Base-by-base conservation (phyloP, 805 yeast species). In the Teunomyces cretensis region DNA sequence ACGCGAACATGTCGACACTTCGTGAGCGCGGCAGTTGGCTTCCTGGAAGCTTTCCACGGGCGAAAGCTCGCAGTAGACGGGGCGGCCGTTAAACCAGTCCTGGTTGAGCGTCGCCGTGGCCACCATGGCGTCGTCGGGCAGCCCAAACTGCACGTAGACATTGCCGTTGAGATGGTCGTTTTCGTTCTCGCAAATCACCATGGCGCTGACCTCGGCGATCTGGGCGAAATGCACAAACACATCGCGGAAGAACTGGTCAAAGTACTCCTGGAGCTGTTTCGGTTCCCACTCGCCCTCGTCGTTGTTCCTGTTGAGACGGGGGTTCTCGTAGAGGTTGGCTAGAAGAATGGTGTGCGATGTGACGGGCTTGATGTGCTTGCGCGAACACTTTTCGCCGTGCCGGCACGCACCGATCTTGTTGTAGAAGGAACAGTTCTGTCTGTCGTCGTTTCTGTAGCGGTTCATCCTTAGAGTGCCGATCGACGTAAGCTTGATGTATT, bases 401-500 rank as follows among this genome's bases (percentile, higher is more conserved):
- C 97, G 75, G 57, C 98, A 91, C 0, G 96, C 95, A 0, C 98
- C 98, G 26, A 89, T 87, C 60, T 85, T 88, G 50, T 76, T 72
- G 59, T 83, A 89, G 60, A 90, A 90, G 31, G 80, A 70, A 52
- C 84, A 79, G 24, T 30, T 31, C 9, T 17, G 12, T 12, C 49
- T 31, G 32, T 49, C 52, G 33, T 46, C 49, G 16, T 33, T 12
- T 27, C 32, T 27, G 30, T 33, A 27, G 24, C 32, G 41, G 22
- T 33, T 30, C 44, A 41, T 41, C 14, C 7, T 6, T 3, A 15
- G 22, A 14, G 26, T 4, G 22, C n/a, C n/a, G n/a, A n/a, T n/a
- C n/a, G 26, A 33, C 26, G 37, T n/a, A n/a, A n/a, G n/a, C 13
- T 16, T 35, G 39, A 31, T 31, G 39, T 22, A 24, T 36, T 36